These are phyloP conservation scores for Juncus inflexus DNA, from an alignment of 176 grass and related monocot genomes.

Conservation along the genomic window DNA sequence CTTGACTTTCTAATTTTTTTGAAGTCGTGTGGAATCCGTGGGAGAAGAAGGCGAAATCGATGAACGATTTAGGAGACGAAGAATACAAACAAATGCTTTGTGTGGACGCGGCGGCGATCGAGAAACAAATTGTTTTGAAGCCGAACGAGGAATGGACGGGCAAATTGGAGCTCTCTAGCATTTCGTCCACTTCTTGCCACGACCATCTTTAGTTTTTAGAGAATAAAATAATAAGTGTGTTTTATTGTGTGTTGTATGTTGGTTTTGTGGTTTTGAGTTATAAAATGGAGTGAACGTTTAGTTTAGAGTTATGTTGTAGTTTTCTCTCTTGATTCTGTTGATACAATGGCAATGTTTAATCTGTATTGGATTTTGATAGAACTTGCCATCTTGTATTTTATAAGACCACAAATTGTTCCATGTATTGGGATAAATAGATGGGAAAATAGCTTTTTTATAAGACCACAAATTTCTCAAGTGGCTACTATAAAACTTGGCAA, in stretches of 20 bases:
- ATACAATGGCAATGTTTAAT: too few relatives aligned
- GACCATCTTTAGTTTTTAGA: slow-evolving; percentile 57
- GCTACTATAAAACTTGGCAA: too few relatives aligned
- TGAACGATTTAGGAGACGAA: slow-evolving; percentile 66
- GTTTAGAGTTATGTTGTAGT: too few relatives aligned
- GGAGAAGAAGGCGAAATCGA: slow-evolving; percentile 74
- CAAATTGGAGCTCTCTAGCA: slow-evolving; percentile 59
- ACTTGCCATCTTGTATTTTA: too few relatives aligned
- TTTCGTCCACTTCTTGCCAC: slow-evolving; percentile 70
- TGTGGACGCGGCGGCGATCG: slow-evolving; percentile 62
- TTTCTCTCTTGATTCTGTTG: too few relatives aligned
- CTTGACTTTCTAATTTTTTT: background rate
- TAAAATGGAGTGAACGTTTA: too few relatives aligned
- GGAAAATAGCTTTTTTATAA: too few relatives aligned
- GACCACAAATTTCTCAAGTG: too few relatives aligned
- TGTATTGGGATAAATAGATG: too few relatives aligned
- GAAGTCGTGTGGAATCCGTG: slow-evolving; percentile 94
- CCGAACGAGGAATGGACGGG: slow-evolving; percentile 94
- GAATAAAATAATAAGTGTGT: slow-evolving; percentile 16
- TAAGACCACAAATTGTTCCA: too few relatives aligned
- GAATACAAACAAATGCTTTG: slow-evolving; percentile 95
- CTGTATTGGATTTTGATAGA: too few relatives aligned
- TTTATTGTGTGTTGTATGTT: background rate
- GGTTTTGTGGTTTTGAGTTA: background rate
- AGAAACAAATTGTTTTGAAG: slow-evolving; percentile 60